Base-by-base conservation (phyloP, 257 asterid genomes). In the Gentiana macrophylla region DNA sequence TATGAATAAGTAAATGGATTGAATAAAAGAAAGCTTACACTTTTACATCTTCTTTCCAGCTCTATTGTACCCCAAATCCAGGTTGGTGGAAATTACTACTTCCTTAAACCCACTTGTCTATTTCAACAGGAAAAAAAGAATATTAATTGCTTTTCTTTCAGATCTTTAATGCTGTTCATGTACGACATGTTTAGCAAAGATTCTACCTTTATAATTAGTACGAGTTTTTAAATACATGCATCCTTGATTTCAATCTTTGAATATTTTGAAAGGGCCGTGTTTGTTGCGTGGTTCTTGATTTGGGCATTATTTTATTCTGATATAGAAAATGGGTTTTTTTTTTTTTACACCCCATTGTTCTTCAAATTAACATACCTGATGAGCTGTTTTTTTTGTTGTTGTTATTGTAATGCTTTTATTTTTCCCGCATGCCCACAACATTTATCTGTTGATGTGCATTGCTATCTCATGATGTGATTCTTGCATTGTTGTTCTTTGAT, bases 101-200 rank as follows among this genome's bases (percentile, higher is more conserved):
- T 24, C 64, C 79, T 72, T 66, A 57, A 77, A 72, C 79, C 79
- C 73, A 41, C 11, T 41, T 61, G 50, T 56, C 60, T 63, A 55
- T 66, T 73, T 43, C 68, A 65, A 63, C 76, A 32, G 60, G 56
- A 49, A 55, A 48, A 57, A 47, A 44, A 60, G 24, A 24, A 53
- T 12, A 52, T 50, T 15, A 49, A 55, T 56, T 54, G 61, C 45
- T 57, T 46, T 61, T 52, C 15, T 37, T 32, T 34, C 56, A 41
- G 45, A 53, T 34, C 41, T 46, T 1, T n/a, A 3, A 36, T 48
- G 46, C 46, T 41, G 46, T 41, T 10, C 6, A 41, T 41, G 46
- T 41, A 41, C 46, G 5, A 41, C 46, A 41, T 2, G 5, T 41
- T 41, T 41, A 41, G 46, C 46, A 41, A 41, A 41, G 46, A 41